These are phyloP conservation scores for Didymella segeticola DNA, from an alignment of 2,329 filamentous ascomycete species.

Conservation along the genomic window DNA sequence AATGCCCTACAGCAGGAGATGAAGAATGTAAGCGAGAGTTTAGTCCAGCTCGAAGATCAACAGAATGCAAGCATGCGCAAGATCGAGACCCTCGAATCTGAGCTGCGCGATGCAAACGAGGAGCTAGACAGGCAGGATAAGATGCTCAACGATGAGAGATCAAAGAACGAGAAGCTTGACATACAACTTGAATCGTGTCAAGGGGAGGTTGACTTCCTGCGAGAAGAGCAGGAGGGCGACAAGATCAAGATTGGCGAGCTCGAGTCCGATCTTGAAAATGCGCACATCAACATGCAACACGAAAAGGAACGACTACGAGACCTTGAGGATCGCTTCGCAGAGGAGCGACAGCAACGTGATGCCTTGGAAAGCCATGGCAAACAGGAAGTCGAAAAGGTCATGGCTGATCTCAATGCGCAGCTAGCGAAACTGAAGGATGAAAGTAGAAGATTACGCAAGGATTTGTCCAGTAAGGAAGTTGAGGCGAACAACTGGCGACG, in stretches of 20 bases:
- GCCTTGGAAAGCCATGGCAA: conserved; percentile 87
- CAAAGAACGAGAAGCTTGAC: conserved; percentile 84
- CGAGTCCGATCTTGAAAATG: conserved; percentile 79
- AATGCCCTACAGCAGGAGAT: conserved; percentile 92
- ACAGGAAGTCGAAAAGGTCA: conserved; percentile 90
- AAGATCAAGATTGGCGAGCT: conserved; percentile 98
- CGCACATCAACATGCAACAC: conserved; percentile 80
- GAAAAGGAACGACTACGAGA: conserved; percentile 73
- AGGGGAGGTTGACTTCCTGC: conserved; percentile 90
- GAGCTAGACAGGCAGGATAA: conserved; percentile 88
- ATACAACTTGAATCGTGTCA: conserved; percentile 94
- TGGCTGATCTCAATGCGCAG: conserved; percentile 91
- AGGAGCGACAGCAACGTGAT: conserved; percentile 86
- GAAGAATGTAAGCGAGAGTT: conserved; percentile 85
- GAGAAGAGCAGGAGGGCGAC: conserved; percentile 95
- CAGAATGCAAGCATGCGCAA: conserved; percentile 78
- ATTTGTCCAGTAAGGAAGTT: conserved; percentile 79
- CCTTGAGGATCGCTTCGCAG: conserved; percentile 69
- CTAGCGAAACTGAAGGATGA: conserved; percentile 85
- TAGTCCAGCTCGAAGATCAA: conserved; percentile 88
- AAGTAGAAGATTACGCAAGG: conserved; percentile 80
- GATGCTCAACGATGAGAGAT: conserved; percentile 81
- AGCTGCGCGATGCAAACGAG: conserved; percentile 81
- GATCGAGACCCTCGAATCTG: conserved; percentile 82
- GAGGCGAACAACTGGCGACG: conserved; percentile 93